Evolutionary conservation across 208 protist species (phyloP).

Genomic region (Blechomonas ayalai): DNA sequence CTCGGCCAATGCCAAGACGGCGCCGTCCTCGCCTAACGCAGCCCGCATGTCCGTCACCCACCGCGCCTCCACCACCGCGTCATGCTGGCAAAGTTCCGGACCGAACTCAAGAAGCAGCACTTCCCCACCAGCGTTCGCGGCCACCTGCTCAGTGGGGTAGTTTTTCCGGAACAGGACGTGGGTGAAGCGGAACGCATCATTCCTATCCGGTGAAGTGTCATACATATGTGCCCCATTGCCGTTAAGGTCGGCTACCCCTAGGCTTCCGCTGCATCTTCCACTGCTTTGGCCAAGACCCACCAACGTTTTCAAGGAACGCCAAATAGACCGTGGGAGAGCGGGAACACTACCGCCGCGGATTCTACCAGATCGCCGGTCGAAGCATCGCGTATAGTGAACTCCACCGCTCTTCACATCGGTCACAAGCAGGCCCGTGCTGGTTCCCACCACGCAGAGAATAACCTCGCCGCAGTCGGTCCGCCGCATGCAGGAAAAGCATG

Average conservation of each 20-base stretch:
- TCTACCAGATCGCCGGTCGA: constrained; percentile 24
- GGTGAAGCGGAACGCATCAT: constrained; percentile 24
- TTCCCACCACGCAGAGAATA: constrained; percentile 54
- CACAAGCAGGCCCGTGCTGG: constrained; percentile 34
- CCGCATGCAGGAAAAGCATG: constrained; percentile 53
- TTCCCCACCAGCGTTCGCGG: constrained; percentile 37
- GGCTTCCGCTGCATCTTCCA: background rate
- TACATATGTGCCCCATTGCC: constrained; percentile 1
- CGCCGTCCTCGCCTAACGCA: constrained; percentile 23
- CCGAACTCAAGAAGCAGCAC: constrained; percentile 46
- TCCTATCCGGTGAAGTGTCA: background rate
- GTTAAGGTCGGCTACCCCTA: background rate
- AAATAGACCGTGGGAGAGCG: constrained; percentile 8
- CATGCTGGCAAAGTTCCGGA: background rate
- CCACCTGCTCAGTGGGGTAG: constrained; percentile 37
- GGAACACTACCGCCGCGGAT: constrained; percentile 9
- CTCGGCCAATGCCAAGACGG: constrained; percentile 40
- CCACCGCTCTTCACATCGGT: constrained; percentile 62
- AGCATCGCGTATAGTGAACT: constrained; percentile 37
- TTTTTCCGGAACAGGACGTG: constrained; percentile 34
- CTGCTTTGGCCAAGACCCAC: constrained; percentile 2
- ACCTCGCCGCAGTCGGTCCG: constrained; percentile 21
- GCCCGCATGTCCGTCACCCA: constrained; percentile 58
- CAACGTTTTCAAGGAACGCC: constrained; percentile 21
- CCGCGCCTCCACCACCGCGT: constrained; percentile 10